Evolutionary conservation across 2,329 filamentous ascomycete species (phyloP).

Genomic region (Xylariomycetidae sp.): DNA sequence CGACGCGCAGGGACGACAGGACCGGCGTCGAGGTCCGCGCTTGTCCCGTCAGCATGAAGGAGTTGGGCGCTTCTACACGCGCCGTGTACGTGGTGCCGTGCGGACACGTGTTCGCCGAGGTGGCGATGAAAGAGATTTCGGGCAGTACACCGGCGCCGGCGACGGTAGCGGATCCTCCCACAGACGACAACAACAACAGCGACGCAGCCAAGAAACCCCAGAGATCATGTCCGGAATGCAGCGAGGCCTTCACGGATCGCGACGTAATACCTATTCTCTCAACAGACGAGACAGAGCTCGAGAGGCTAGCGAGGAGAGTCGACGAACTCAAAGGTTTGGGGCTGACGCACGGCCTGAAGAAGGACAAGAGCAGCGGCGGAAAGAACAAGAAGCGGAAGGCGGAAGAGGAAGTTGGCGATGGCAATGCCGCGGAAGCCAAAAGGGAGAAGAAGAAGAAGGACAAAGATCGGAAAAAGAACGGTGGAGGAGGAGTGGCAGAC

Average conservation of each 20-base stretch:
- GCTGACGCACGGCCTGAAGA: constrained; percentile 84
- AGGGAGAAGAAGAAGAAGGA: constrained; percentile 32
- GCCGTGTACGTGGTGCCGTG: constrained; percentile 90
- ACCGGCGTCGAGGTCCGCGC: constrained; percentile 55
- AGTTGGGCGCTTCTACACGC: constrained; percentile 72
- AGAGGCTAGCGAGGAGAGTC: constrained; percentile 59
- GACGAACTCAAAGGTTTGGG: constrained; percentile 67
- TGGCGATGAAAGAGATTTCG: constrained; percentile 73
- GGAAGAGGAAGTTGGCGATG: constrained; percentile 32
- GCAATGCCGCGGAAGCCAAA: constrained; percentile 15
- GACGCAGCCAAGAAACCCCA: constrained; percentile 51
- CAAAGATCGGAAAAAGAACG: too few relatives aligned
- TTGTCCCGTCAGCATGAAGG: constrained; percentile 84
- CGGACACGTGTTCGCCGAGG: constrained; percentile 88
- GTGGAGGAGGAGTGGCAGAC: too few relatives aligned
- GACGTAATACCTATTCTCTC: constrained; percentile 84
- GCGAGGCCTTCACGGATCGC: constrained; percentile 63
- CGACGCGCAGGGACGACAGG: constrained; percentile 35
- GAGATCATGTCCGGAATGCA: constrained; percentile 65
- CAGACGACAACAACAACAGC: constrained; percentile 20
- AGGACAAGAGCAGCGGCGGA: constrained; percentile 60
- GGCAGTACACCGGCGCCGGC: not conserved
- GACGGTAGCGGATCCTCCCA: constrained; percentile 18
- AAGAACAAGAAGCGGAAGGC: constrained; percentile 66
- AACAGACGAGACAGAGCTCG: constrained; percentile 63